Base-by-base conservation (phyloP, 257 asterid species). In the Solanum sejunctum region DNA sequence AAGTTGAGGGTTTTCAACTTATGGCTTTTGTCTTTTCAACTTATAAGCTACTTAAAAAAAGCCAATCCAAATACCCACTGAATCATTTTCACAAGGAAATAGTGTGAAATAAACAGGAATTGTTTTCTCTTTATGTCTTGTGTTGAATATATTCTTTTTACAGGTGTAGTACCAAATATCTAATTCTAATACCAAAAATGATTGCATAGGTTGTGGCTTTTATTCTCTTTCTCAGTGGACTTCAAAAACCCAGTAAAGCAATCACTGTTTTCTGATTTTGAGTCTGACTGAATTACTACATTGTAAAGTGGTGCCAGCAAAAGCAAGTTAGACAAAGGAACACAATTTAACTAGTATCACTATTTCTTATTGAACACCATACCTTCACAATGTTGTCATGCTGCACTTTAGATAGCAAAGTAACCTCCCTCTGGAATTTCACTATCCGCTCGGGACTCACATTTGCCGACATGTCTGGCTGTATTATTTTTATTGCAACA, bases 341-440 rank as follows among this genome's bases (percentile, higher is more conserved):
- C n/a, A 5, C 18, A 41, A 58, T 0, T 36, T 81, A 81, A 39
- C 84, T 58, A 55, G 71, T 51, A 81, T 21, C 21, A 58, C 75
- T 39, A 84, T 64, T 52, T 39, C 12, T 78, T 78, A 52, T 16
- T 26, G 64, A 49, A 21, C 55, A 39, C 45, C 32, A 55, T 92
- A 92, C 95, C 95, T 93, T 87, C 64, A 92, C 90, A 57, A 93
- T 89, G 61, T 91, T 90, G 7, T 91, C 95, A 72, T 92, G 95
- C n/a, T 89, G 86, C 82, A 91, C 88, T 88, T 88, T 90, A 81
- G 97, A 86, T 67, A 92, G 88, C 88, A 88, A 84, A 60, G 86
- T 43, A 66, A 93, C 94, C 90, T 92, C 97, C 88, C 90, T 81
- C 81, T 64, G 86, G 88, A 92, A 92, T 84, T 85, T 92, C 67